Conservation (phyloP, 2,329 filamentous ascomycete species). For the Sodiomyces alkalinus region DNA sequence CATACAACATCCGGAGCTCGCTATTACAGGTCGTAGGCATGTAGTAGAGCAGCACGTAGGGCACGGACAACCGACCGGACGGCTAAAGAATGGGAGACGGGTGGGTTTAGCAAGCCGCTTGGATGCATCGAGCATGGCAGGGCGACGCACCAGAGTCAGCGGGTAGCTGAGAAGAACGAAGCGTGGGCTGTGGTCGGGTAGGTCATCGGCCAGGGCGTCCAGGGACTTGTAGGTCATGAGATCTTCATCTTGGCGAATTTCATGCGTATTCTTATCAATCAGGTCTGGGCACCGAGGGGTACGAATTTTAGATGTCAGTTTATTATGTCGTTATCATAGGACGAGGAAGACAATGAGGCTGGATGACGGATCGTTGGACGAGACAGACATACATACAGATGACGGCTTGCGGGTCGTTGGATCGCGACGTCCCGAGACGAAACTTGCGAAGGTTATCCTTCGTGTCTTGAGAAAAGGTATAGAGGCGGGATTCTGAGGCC, state of each 20-base stretch:
- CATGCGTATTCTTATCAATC: constrained; percentile 80
- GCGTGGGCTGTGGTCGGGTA: constrained; percentile 82
- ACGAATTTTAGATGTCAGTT: no score
- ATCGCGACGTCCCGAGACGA: constrained; percentile 74
- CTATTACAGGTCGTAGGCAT: constrained; percentile 82
- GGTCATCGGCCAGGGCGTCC: constrained; percentile 68
- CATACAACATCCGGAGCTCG: constrained; percentile 84
- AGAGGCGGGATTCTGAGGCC: constrained; percentile 75
- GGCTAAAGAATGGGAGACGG: constrained; percentile 40
- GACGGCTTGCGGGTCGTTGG: constrained; percentile 74
- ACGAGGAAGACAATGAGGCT: no score
- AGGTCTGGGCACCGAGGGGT: constrained; percentile 45
- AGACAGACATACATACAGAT: constrained; percentile 71
- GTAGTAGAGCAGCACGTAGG: constrained; percentile 92
- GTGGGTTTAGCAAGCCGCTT: no score
- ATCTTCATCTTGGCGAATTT: constrained; percentile 73
- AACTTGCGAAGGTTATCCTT: constrained; percentile 89
- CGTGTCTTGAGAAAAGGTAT: constrained; percentile 83
- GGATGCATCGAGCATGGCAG: no score
- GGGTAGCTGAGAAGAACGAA: constrained; percentile 88
- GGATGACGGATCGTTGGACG: no score
- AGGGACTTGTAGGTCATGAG: constrained; percentile 66
- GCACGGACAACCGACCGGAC: constrained; percentile 72
- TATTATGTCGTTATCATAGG: no score
- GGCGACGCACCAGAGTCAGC: constrained; percentile 54